Evolutionary conservation across 2,329 filamentous ascomycete genomes (phyloP).

Genomic region (Fusarium sp.): DNA sequence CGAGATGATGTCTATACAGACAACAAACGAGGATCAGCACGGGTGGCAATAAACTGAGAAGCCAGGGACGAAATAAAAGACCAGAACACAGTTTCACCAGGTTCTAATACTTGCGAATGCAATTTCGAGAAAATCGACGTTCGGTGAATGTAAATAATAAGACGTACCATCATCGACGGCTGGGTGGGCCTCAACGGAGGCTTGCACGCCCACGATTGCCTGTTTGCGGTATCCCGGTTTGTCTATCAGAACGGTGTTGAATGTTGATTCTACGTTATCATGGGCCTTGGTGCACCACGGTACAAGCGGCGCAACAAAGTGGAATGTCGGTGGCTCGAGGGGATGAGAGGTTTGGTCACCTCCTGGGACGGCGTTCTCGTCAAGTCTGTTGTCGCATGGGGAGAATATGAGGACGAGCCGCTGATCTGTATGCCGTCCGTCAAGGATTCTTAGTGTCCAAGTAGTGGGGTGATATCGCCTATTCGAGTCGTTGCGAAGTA

Average conservation of each 20-base stretch:
- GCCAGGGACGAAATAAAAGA: conserved; percentile 16
- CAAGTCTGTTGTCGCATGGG: conserved; percentile 54
- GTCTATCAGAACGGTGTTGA: conserved; percentile 45
- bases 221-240: conserved; percentile 43
- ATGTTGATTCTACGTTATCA: conserved; percentile 47
- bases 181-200: conserved; percentile 55
- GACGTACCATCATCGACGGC: conserved; percentile 66
- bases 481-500: conserved; percentile 17
- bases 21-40: conserved; percentile 43
- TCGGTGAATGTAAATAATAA: conserved; percentile 29
- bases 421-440: conserved; percentile 44
- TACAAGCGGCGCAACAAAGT: conserved; percentile 42
- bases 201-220: conserved; percentile 52
- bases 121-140: conserved; percentile 10
- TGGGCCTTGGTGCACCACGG: conserved; percentile 48
- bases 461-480: conserved; percentile 23
- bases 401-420: conserved; percentile 46
- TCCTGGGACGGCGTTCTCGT: conserved; percentile 52
- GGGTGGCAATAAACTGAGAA: conserved; percentile 31
- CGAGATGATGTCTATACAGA: conserved; percentile 68
- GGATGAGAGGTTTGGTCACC: conserved; percentile 50
- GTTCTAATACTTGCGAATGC: background rate
- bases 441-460: conserved; percentile 44
- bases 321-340: conserved; percentile 41
- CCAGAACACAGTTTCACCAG: background rate